These are phyloP conservation scores for Gloeostereum incarnatum DNA, from an alignment of 768 basidiomycete species.

Conservation along the genomic window DNA sequence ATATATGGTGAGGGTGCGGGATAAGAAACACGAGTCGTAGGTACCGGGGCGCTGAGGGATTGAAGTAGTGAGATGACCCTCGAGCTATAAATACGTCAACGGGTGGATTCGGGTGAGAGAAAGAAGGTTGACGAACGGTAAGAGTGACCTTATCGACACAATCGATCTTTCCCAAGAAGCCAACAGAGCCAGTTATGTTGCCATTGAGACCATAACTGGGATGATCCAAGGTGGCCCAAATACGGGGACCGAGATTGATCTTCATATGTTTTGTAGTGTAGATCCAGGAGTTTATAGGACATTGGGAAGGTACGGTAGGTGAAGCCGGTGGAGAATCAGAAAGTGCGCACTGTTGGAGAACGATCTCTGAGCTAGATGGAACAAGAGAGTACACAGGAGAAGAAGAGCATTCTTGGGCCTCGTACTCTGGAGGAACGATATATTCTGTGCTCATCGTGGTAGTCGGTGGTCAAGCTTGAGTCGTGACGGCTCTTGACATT, in stretches of 20 bases:
- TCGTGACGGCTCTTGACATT: too few relatives aligned
- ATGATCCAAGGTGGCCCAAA: constrained; percentile 23
- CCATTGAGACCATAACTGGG: constrained; percentile 34
- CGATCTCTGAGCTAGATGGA: not conserved
- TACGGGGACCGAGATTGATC: constrained; percentile 28
- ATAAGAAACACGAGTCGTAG: not conserved
- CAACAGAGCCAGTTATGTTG: constrained; percentile 27
- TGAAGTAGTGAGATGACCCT: constrained; percentile 24
- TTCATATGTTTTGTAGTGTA: constrained; percentile 29
- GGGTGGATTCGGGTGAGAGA: not conserved
- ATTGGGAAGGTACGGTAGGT: too few relatives aligned
- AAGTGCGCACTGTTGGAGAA: too few relatives aligned
- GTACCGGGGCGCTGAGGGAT: constrained; percentile 15
- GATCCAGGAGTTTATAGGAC: constrained; percentile 21
- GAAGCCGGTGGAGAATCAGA: too few relatives aligned
- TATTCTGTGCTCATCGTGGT: too few relatives aligned
- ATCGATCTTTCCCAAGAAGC: constrained; percentile 22
- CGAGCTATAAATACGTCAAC: constrained; percentile 18
- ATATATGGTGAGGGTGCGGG: too few relatives aligned
- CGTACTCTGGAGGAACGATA: too few relatives aligned
- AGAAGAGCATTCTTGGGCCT: too few relatives aligned
- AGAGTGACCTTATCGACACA: constrained; percentile 26
- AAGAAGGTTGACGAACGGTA: constrained; percentile 23
- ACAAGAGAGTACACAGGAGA: not conserved
- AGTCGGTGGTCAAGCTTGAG: too few relatives aligned